These are phyloP conservation scores for Hypoxylon rubiginosum DNA, from an alignment of 2,329 filamentous ascomycete genomes.

Conservation along the genomic window DNA sequence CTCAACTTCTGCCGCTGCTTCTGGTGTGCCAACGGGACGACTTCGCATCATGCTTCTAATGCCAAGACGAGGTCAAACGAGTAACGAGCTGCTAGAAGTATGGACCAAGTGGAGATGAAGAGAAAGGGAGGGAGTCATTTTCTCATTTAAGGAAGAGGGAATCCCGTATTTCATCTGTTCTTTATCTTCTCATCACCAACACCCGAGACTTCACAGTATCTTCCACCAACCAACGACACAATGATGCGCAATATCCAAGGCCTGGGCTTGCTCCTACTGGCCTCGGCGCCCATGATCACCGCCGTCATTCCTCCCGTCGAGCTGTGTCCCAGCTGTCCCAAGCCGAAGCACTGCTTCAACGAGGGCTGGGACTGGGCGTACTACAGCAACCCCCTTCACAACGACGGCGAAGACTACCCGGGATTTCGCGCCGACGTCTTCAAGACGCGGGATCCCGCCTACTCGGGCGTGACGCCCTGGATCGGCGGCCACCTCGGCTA, in stretches of 20 bases:
- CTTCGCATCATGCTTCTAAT: neutral
- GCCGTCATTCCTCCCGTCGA: conserved; percentile 20
- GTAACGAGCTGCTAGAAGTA: neutral
- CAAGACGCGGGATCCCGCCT: conserved; percentile 35
- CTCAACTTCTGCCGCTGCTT: neutral
- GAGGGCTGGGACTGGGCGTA: conserved; percentile 45
- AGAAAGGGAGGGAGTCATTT: neutral
- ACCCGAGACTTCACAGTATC: neutral
- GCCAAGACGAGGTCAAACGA: neutral
- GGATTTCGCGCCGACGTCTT: conserved; percentile 39
- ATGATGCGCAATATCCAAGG: conserved; percentile 24
- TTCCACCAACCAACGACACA: neutral
- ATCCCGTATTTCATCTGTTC: neutral
- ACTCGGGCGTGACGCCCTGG: conserved; percentile 31
- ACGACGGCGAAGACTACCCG: conserved; percentile 41
- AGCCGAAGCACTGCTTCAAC: conserved; percentile 39
- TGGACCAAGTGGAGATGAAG: neutral
- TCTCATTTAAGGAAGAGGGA: neutral
- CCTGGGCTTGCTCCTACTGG: conserved; percentile 19
- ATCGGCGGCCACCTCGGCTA: conserved; percentile 35
- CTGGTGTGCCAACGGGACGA: neutral
- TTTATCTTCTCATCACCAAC: neutral
- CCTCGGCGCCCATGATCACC: conserved; percentile 15
- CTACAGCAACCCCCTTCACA: conserved; percentile 41
- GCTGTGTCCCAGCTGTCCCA: conserved; percentile 35